These are phyloP conservation scores for Theobroma grandiflorum DNA, from an alignment of 441 rosid species.

Conservation along the genomic window DNA sequence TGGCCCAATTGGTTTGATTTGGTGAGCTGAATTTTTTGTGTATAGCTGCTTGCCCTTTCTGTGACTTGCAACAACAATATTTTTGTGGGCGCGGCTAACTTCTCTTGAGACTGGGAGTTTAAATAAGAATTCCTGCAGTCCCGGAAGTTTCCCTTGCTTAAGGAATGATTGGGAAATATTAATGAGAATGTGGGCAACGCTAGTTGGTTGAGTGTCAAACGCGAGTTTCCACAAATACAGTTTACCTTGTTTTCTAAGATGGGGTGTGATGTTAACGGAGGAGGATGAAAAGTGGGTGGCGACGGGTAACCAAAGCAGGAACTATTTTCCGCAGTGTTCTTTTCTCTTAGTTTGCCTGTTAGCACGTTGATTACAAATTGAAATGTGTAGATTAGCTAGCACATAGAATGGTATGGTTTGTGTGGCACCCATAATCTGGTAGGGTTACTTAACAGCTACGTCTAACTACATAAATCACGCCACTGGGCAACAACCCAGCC, in stretches of 20 bases:
- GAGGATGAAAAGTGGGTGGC: constrained; percentile 63
- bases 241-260: not conserved
- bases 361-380: not conserved
- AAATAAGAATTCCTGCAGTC: not conserved
- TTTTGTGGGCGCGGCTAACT: not conserved
- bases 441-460: not conserved
- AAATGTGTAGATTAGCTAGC: not conserved
- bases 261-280: not conserved
- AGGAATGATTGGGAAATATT: not conserved
- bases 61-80: constrained; percentile 15
- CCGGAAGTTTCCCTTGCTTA: not conserved
- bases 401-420: not conserved
- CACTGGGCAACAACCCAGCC: constrained; percentile 16
- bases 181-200: not conserved
- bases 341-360: not conserved
- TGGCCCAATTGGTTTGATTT: constrained; percentile 60
- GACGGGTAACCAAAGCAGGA: constrained; percentile 67
- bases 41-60: constrained; percentile 1
- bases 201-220: constrained; percentile 31
- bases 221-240: constrained; percentile 15
- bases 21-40: constrained; percentile 59
- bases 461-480: not conserved
- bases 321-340: constrained; percentile 23
- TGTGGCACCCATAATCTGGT: not conserved
- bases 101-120: not conserved